These are phyloP conservation scores for Ilyonectria sp. DNA, from an alignment of 2,329 filamentous ascomycete genomes.

Conservation along the genomic window DNA sequence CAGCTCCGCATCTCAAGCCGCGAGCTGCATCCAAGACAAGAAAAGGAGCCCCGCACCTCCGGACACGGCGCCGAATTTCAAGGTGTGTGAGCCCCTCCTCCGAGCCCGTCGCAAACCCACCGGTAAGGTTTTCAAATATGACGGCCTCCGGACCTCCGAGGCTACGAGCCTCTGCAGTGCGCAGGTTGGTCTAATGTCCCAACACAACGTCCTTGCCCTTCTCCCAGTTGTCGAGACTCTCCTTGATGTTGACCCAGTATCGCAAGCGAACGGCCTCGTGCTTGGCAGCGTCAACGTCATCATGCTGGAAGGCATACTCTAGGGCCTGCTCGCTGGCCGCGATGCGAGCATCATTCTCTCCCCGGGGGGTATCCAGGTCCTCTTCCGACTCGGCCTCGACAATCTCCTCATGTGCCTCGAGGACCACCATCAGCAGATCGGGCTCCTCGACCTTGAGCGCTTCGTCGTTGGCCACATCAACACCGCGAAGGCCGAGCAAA, in stretches of 20 bases:
- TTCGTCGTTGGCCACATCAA: slow-evolving; percentile 87
- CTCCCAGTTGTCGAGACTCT: slow-evolving; percentile 89
- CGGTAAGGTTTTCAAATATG: neutral
- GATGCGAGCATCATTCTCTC: slow-evolving; percentile 79
- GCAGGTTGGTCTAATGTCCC: slow-evolving; percentile 58
- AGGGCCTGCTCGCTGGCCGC: slow-evolving; percentile 73
- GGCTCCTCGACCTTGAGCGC: slow-evolving; percentile 76
- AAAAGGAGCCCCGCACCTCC: slow-evolving; percentile 6
- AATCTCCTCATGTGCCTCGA: slow-evolving; percentile 84
- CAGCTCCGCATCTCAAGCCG: slow-evolving; percentile 11
- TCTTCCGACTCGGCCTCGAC: slow-evolving; percentile 79
- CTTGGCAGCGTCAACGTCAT: slow-evolving; percentile 77
- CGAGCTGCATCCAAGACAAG: neutral
- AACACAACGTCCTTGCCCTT: slow-evolving; percentile 75
- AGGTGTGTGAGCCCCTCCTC: neutral
- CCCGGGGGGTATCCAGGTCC: slow-evolving; percentile 72
- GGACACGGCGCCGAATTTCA: slow-evolving; percentile 14
- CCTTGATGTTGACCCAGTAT: slow-evolving; percentile 92
- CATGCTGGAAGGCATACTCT: slow-evolving; percentile 74
- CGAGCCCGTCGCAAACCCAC: neutral
- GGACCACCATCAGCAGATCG: slow-evolving; percentile 81
- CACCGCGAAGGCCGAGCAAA: slow-evolving; percentile 79
- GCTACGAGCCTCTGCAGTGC: neutral
- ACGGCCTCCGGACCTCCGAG: neutral
- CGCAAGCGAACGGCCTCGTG: slow-evolving; percentile 82